Conservation (phyloP, 495 filamentous ascomycete genomes). For the Xylaria nigripes region DNA sequence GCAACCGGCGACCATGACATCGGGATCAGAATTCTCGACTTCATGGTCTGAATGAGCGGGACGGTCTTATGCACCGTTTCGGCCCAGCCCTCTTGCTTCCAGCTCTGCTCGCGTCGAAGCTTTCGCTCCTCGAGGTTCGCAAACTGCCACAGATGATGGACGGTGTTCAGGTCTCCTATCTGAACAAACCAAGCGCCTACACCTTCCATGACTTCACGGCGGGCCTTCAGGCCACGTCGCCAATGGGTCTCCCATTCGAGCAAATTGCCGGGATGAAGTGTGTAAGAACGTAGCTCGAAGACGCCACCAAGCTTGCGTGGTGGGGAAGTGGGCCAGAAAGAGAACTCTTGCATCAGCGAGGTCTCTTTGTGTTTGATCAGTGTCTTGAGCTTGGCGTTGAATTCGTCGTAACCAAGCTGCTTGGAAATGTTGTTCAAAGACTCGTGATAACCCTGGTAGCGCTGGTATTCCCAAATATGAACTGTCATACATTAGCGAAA, state of each 20-base stretch:
- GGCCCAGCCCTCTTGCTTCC: conserved; percentile 91
- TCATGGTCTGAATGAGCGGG: conserved; percentile 92
- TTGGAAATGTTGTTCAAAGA: conserved; percentile 75
- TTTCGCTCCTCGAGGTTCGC: conserved; percentile 91
- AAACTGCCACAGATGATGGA: conserved; percentile 98
- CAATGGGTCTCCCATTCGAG: conserved; percentile 99
- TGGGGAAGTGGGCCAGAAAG: conserved; percentile 94
- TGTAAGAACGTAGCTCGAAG: conserved; percentile 96
- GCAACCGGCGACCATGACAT: conserved; percentile 95
- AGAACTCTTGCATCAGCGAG: conserved; percentile 98
- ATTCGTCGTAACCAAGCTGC: conserved; percentile 72
- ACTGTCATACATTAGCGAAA: conserved; percentile 43
- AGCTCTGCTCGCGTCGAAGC: conserved; percentile 85
- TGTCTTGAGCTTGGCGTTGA: conserved; percentile 69
- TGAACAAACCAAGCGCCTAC: conserved; percentile 99
- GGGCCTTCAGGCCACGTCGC: conserved; percentile 82
- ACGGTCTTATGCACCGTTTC: conserved; percentile 99
- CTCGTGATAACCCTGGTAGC: conserved; percentile 90
- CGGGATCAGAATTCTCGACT: conserved; percentile 84
- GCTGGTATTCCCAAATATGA: conserved; percentile 99
- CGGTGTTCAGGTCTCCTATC: conserved; percentile 93
- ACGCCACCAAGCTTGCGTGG: conserved; percentile 84
- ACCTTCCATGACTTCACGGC: conserved; percentile 94
- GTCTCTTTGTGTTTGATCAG: conserved; percentile 76
- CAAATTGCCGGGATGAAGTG: conserved; percentile 87